Evolutionary conservation across 2,329 filamentous ascomycete species (phyloP).

Genomic region (Colletotrichum sansevieriae): DNA sequence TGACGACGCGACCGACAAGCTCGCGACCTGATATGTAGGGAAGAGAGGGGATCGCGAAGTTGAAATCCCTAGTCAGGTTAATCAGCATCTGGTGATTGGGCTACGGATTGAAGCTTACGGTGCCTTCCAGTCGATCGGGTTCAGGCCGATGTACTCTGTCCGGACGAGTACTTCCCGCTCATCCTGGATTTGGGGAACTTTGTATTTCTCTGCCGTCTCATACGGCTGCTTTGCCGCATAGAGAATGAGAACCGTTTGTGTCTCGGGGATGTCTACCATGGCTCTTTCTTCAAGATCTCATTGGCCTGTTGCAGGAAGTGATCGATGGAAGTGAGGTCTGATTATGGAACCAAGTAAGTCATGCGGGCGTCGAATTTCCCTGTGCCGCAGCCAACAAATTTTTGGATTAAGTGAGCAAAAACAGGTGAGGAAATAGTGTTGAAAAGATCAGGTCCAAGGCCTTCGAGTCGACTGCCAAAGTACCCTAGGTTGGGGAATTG

Average conservation of each 20-base stretch:
- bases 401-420: neutral
- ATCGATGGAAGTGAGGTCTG: neutral
- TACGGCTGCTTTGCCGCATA: constrained; percentile 65
- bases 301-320: neutral
- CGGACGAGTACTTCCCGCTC: constrained; percentile 71
- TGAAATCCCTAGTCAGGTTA: constrained; percentile 65
- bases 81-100: neutral
- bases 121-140: constrained; percentile 83
- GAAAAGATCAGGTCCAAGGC: too few species aligned
- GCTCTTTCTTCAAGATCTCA: constrained; percentile 16
- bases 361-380: constrained; percentile 6
- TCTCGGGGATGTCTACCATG: constrained; percentile 39
- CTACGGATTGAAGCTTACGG: constrained; percentile 64
- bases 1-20: constrained; percentile 73
- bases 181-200: constrained; percentile 56
- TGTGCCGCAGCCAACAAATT: constrained; percentile 18
- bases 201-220: constrained; percentile 57
- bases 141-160: constrained; percentile 75
- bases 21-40: constrained; percentile 80
- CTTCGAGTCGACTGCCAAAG: too few species aligned
- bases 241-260: constrained; percentile 63
- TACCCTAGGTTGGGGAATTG: too few species aligned
- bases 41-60: constrained; percentile 76
- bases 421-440: neutral
- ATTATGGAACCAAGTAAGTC: constrained; percentile 7